Conservation (phyloP, 805 yeast genomes). For the Zygosaccharomyces bisporus region DNA sequence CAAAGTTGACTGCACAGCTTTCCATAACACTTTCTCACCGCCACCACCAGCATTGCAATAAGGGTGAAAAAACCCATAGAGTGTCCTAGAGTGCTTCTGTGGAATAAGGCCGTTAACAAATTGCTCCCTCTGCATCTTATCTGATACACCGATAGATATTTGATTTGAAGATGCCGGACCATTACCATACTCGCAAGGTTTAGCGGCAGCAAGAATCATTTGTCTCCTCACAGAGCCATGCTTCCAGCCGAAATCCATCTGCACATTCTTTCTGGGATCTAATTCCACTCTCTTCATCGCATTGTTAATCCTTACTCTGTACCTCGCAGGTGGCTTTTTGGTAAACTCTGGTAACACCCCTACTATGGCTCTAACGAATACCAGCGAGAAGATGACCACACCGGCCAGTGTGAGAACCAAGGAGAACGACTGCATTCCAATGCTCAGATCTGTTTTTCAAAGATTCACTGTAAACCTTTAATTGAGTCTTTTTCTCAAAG, state of each 20-base stretch:
- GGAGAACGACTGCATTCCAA: not conserved
- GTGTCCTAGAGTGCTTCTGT: conserved; percentile 22
- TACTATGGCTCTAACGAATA: conserved; percentile 1
- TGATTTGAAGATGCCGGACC: conserved; percentile 7
- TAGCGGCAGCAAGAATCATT: conserved; percentile 34
- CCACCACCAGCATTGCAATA: conserved; percentile 97
- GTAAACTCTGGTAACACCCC: conserved; percentile 14
- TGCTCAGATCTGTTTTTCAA: not conserved
- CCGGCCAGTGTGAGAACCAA: not conserved
- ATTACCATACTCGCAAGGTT: conserved; percentile 32
- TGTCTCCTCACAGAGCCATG: conserved; percentile 38
- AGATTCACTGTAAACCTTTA: not conserved
- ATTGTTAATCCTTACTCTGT: conserved; percentile 19
- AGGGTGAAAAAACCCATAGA: conserved; percentile 92
- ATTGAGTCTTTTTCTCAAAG: not conserved
- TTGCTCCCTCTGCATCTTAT: conserved; percentile 13
- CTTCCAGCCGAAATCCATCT: conserved; percentile 24
- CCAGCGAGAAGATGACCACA: conserved; percentile 1
- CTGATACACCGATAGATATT: conserved; percentile 15
- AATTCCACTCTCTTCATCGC: conserved; percentile 16
- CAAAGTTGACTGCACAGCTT: conserved; percentile 74
- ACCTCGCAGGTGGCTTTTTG: conserved; percentile 18
- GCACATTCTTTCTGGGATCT: conserved; percentile 17
- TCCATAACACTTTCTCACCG: conserved; percentile 96
- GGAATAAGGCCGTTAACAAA: conserved; percentile 16